These are phyloP conservation scores for Fusarium xylarioides DNA, from an alignment of 2,329 filamentous ascomycete genomes.

Conservation along the genomic window DNA sequence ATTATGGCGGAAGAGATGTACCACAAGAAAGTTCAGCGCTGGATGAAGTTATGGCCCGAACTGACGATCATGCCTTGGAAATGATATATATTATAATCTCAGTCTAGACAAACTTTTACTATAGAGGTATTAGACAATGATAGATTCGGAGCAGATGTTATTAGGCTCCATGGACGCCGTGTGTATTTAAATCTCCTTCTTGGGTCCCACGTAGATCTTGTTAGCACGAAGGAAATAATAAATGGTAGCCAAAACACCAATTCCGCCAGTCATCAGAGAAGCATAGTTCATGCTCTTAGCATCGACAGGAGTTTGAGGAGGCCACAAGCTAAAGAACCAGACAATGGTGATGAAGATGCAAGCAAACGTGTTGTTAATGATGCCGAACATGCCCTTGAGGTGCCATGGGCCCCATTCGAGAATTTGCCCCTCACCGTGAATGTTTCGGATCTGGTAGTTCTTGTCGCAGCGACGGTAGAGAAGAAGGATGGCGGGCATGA, in stretches of 20 bases:
- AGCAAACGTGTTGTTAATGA: conserved; percentile 62
- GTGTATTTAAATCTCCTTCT: conserved; percentile 32
- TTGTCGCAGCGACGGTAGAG: conserved; percentile 38
- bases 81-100: background rate
- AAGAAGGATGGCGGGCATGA: conserved; percentile 33
- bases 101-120: background rate
- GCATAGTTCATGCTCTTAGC: conserved; percentile 56
- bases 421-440: conserved; percentile 22
- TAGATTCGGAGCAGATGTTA: background rate
- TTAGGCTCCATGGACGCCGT: no score
- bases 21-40: conserved; percentile 45
- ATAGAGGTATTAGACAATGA: background rate
- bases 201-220: conserved; percentile 55
- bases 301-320: conserved; percentile 38
- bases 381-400: conserved; percentile 59
- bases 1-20: conserved; percentile 43
- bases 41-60: conserved; percentile 44
- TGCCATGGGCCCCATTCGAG: conserved; percentile 64
- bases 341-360: conserved; percentile 62
- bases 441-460: conserved; percentile 32
- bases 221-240: conserved; percentile 56
- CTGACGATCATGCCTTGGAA: conserved; percentile 43
- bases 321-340: conserved; percentile 65
- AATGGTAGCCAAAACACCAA: conserved; percentile 53
- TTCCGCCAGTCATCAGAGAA: conserved; percentile 53